A percentile compares a stretch with the other conserved stretches of the same genome.
Evolutionary conservation across 306 rosid species (phyloP).

Genomic region (Casuarina glauca): DNA sequence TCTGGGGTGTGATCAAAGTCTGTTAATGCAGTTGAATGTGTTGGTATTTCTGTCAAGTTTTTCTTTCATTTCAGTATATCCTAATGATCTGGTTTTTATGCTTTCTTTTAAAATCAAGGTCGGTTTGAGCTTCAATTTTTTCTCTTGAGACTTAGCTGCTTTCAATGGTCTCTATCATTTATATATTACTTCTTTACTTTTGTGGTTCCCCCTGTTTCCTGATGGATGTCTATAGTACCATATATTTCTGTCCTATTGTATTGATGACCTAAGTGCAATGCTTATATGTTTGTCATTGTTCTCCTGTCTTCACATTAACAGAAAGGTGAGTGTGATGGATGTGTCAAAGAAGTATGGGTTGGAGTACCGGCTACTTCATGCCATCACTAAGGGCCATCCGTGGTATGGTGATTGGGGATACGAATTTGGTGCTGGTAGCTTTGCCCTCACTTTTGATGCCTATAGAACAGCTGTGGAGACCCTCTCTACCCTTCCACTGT

Average conservation of each 20-base stretch:
- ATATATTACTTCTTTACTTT: not conserved
- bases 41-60: not conserved
- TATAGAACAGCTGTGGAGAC: conserved; percentile 64
- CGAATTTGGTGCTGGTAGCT: conserved; percentile 94
- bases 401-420: conserved; percentile 99
- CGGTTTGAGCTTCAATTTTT: not conserved
- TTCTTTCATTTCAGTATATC: not conserved
- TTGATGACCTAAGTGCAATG: not conserved
- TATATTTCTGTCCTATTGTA: not conserved
- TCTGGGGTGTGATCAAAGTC: not conserved
- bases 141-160: not conserved
- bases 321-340: conserved; percentile 95
- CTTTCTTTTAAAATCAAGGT: not conserved
- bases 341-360: conserved; percentile 91
- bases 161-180: not conserved
- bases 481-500: conserved; percentile 68
- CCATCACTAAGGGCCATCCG: conserved; percentile 67
- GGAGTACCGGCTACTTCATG: conserved; percentile 88
- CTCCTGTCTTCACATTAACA: conserved; percentile 35
- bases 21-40: not conserved
- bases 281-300: not conserved
- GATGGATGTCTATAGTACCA: not conserved
- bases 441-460: conserved; percentile 72
- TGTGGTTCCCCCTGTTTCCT: not conserved
- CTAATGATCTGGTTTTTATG: not conserved